Evolutionary conservation across 2,329 filamentous ascomycete genomes (phyloP).

Genomic region (Chrysosporium keratinophilum): DNA sequence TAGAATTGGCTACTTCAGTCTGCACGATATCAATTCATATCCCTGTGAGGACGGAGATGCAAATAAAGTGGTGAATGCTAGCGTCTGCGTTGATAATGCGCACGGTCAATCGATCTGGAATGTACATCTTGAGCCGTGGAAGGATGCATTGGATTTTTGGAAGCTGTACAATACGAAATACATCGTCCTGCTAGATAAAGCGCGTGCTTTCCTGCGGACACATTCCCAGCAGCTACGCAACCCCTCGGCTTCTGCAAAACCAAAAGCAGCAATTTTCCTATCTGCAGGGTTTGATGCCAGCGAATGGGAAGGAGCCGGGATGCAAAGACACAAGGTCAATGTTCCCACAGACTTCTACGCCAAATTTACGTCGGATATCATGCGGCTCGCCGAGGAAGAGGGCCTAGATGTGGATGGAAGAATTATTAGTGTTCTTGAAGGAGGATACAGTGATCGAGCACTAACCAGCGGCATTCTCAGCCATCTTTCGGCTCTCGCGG

Average conservation of each 20-base stretch:
- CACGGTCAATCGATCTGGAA: slow-evolving; percentile 96
- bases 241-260: slow-evolving; percentile 48
- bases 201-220: slow-evolving; percentile 60
- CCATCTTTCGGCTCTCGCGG: slow-evolving; percentile 73
- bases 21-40: slow-evolving; percentile 98
- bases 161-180: slow-evolving; percentile 73
- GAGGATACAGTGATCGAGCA: slow-evolving; percentile 89
- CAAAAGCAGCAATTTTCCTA: slow-evolving; percentile 82
- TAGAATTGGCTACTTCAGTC: slow-evolving; percentile 86
- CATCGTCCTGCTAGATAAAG: slow-evolving; percentile 64
- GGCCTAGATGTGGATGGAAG: slow-evolving; percentile 68
- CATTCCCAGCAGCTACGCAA: slow-evolving; percentile 58
- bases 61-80: slow-evolving; percentile 87
- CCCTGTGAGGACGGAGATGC: slow-evolving; percentile 90
- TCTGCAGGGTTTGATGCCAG: slow-evolving; percentile 96
- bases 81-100: slow-evolving; percentile 84
- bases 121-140: slow-evolving; percentile 83
- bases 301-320: slow-evolving; percentile 81
- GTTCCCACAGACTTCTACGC: slow-evolving; percentile 97
- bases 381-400: slow-evolving; percentile 69
- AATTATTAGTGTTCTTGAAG: slow-evolving; percentile 86
- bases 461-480: slow-evolving; percentile 79
- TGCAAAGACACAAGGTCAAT: slow-evolving; percentile 93
- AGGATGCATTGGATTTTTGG: slow-evolving; percentile 78
- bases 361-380: slow-evolving; percentile 73